Evolutionary conservation across 306 rosid genomes (phyloP), one percentile per base, ranked within the genome.

Genomic region (Glycyrrhiza uralensis): DNA sequence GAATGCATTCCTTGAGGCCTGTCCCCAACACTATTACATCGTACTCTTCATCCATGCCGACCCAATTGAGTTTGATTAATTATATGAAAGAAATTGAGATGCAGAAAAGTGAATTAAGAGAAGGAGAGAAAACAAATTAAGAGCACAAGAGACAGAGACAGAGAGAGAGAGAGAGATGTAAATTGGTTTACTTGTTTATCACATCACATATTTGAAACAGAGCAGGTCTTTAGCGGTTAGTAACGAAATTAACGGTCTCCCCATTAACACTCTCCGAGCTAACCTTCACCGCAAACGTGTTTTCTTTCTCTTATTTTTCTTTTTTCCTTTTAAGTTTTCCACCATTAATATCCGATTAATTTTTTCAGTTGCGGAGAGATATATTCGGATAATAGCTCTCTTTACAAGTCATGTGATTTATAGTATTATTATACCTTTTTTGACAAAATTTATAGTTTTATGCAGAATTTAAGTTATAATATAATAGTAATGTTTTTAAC

Each of bases 1-100:
- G 85, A 61, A 86, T 84, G 81, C 91, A 86, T 67, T 86, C 91
- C 57, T 81, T 81, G 52, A 86, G 91, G 9, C 88, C 91, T 1
- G 91, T 86, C 10, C 91, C 91, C 0, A 84, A 71, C 54, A 86
- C 91, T 14, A 86, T 79, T 4, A 84, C 86, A 75, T 86, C 91
- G 30, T 86, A 86, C 71, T 86, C 91, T 81, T 76, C 91, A 73
- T 86, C 91, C 91, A 86, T 86, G 18, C 33, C 5, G 41, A 4
- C 33, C 5, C 11, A 4, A 63, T 15, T 5, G 15, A 15, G 41
- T 6, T 35, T 26, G 29, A 26, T 1, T 26, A 26, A 26, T 1
- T 26, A 26, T 1, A n/a, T 0, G 7, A 36, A 61, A 4, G 0
- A 26, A 62, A 63, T 63, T 38, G 23, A 42, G 28, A 65, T 4